phyloP scores from a whole-genome alignment of 2,329 filamentous ascomycete genomes.

The Fusarium sp. region DNA sequence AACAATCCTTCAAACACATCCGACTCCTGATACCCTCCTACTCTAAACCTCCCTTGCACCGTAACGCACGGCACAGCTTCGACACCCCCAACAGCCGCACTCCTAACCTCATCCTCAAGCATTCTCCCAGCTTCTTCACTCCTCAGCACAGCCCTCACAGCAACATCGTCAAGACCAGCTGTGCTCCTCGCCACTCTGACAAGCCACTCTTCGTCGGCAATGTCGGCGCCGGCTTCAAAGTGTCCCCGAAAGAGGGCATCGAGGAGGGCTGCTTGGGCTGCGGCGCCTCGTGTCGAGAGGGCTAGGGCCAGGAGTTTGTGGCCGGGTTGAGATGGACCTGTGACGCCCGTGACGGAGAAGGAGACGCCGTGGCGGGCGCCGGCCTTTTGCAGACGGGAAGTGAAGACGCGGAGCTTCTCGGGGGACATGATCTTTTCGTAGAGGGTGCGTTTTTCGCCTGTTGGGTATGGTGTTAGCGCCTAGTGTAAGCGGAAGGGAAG shows the following conservation, averaged over 20 bases:
- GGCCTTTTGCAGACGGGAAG: conserved; percentile 47
- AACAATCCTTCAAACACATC: conserved; percentile 76
- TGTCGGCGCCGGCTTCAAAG: conserved; percentile 56
- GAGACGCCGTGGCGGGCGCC: conserved; percentile 53
- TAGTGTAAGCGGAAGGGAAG: neutral
- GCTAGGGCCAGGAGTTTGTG: conserved; percentile 62
- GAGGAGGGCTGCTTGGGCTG: conserved; percentile 55
- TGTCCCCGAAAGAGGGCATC: conserved; percentile 56
- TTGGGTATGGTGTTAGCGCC: neutral
- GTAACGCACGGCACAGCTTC: conserved; percentile 80
- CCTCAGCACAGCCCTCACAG: conserved; percentile 46
- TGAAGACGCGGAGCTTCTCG: conserved; percentile 44
- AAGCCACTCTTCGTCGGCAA: conserved; percentile 56
- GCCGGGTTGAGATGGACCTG: conserved; percentile 58
- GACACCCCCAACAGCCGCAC: conserved; percentile 54
- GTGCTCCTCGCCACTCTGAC: conserved; percentile 47
- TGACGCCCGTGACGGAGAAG: conserved; percentile 56
- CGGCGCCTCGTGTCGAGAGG: conserved; percentile 45
- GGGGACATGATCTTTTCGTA: conserved; percentile 49
- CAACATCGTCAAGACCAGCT: conserved; percentile 46
- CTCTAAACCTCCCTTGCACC: conserved; percentile 74
- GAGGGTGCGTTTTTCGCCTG: conserved; percentile 52
- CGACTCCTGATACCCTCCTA: conserved; percentile 78
- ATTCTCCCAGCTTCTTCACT: conserved; percentile 43
- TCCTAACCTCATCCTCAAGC: conserved; percentile 49